Conservation (phyloP, 2,329 filamentous ascomycete species). For the Tolypocladium endophyticum region DNA sequence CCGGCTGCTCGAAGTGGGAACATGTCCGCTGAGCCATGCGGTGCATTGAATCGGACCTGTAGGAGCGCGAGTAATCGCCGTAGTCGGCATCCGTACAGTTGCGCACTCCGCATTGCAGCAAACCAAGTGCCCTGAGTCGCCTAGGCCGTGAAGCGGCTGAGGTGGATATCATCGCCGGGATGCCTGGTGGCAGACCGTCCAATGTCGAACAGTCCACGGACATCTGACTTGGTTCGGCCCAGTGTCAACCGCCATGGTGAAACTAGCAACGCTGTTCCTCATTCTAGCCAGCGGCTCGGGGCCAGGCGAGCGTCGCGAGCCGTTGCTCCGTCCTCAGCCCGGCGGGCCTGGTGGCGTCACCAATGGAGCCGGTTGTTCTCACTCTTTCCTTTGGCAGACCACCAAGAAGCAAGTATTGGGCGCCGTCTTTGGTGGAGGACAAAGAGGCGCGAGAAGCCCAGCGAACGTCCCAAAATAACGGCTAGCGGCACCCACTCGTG, state of each 20-base stretch:
- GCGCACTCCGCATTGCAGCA: neutral
- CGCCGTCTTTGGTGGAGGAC: neutral
- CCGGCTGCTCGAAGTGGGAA: neutral
- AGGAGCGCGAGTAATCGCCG: neutral
- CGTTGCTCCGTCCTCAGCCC: constrained; percentile 7
- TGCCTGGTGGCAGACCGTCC: neutral
- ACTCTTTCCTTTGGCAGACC: neutral
- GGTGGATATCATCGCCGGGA: neutral
- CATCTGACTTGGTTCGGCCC: neutral
- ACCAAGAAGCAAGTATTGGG: neutral
- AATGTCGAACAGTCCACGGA: neutral
- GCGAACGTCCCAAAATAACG: neutral
- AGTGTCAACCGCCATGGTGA: neutral
- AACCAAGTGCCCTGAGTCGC: neutral
- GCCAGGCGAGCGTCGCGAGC: constrained; percentile 4
- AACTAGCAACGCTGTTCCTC: neutral
- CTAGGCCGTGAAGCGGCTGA: neutral
- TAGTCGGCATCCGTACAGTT: neutral
- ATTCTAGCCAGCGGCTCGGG: constrained; percentile 6
- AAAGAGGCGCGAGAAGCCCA: neutral
- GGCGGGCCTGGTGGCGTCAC: neutral
- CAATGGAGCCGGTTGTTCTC: neutral
- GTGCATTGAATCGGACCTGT: neutral
- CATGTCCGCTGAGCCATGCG: neutral
- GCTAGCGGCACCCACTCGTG: neutral